Evolutionary conservation across 1,284 basidiomycete species (phyloP), one percentile per base, ranked within the genome.

Genomic region (Tremellales sp.): DNA sequence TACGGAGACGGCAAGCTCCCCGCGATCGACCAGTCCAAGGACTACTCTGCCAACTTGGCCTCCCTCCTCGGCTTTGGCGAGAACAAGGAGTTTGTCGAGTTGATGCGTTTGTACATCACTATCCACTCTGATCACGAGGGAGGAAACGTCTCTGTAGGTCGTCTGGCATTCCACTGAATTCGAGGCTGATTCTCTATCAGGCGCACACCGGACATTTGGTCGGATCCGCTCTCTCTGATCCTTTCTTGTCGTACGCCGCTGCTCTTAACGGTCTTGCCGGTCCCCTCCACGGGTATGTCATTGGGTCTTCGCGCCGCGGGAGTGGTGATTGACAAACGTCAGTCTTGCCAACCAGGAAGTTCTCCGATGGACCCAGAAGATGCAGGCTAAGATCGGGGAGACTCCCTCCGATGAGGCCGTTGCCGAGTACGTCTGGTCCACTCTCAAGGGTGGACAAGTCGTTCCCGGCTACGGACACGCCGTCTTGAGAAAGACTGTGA

Each of bases 91-190:
- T 97, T 98, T 60, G 87, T 94, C 56, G 94, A 98, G 76, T 82
- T 97, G 57, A 83, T 97, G 74, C 83, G 94, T 63, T 81, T 97
- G 52, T 98, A 97, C 81, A 85, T 97, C 75, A 94, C 92, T 66
- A 94, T 98, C 68, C 94, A 98, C 81, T 87, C 87, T 69, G 93
- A 97, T 74, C 93, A 97, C 76, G 93, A 97, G 76, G 94, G 94
- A 72, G 94, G 94, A 45, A 97, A 97, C 69, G 94, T 98, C 56
- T 97, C 94, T 48, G 77, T 76, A 18, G 45, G 56, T 53, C 16
- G 1, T 5, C n/a, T 12, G 10, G 12, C 37, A 12, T 14, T 33
- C 18, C 4, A 29, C 14, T 31, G n/a, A 16, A 21, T 35, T 35
- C 13, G 12, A 19, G 8, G 18, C 21, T 35, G 36, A 27, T 28